These are phyloP conservation scores for Termitomyces sp. DNA, from an alignment of 768 basidiomycete genomes.

Conservation along the genomic window DNA sequence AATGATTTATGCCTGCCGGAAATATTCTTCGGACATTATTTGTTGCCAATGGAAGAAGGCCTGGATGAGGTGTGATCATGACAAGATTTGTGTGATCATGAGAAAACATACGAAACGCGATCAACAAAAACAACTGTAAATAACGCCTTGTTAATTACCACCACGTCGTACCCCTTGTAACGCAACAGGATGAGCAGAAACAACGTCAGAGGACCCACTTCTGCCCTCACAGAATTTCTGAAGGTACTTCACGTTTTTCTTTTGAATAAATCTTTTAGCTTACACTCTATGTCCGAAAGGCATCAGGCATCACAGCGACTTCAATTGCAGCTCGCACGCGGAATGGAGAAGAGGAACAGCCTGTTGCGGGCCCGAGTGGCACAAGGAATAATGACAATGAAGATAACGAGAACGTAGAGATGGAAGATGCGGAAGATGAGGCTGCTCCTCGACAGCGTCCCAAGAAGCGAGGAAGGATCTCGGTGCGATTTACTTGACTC, in stretches of 20 bases:
- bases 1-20: too few species aligned
- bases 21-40: too few species aligned
- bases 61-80: too few species aligned
- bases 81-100: too few species aligned
- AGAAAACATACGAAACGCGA: conserved; percentile 2
- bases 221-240: conserved; percentile 80
- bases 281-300: conserved; percentile 22
- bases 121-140: conserved; percentile 5
- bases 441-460: conserved; percentile 12
- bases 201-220: conserved; percentile 78
- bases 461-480: conserved; percentile 3
- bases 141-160: conserved; percentile 15
- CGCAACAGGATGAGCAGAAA: conserved; percentile 25
- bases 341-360: conserved; percentile 24
- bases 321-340: conserved; percentile 38
- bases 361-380: conserved; percentile 45
- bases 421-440: conserved; percentile 7
- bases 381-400: conserved; percentile 7
- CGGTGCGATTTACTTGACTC: neutral
- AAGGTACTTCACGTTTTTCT: conserved; percentile 38
- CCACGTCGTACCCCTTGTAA: neutral
- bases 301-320: conserved; percentile 44
- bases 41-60: too few species aligned
- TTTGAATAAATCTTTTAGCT: neutral
- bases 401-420: conserved; percentile 11